A percentile compares a stretch with the other conserved stretches of the same genome.
Conservation (phyloP, 1,284 basidiomycete species). For the Cryptococcus hybrid region DNA sequence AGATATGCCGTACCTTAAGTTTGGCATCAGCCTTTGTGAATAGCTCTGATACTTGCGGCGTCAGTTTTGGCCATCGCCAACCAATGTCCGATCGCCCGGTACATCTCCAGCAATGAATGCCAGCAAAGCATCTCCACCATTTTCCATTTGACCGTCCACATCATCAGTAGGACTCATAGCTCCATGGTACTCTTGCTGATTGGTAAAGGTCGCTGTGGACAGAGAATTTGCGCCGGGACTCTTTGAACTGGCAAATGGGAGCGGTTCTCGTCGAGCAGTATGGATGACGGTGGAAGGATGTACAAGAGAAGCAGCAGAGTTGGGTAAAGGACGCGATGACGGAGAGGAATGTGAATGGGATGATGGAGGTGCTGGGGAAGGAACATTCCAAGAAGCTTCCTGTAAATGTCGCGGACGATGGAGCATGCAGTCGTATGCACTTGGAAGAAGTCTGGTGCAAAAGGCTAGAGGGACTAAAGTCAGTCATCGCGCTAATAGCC, state of each 20-base stretch:
- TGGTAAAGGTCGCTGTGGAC: constrained; percentile 7
- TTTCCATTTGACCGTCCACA: too few relatives aligned
- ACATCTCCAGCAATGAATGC: constrained; percentile 38
- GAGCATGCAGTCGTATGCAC: constrained; percentile 52
- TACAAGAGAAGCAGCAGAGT: constrained; percentile 11
- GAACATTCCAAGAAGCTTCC: constrained; percentile 38
- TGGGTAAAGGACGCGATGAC: not conserved
- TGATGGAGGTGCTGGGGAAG: not conserved
- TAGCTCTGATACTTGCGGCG: constrained; percentile 45
- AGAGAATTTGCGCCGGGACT: constrained; percentile 10
- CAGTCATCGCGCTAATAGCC: not conserved
- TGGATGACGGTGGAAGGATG: constrained; percentile 39
- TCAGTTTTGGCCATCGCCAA: constrained; percentile 48
- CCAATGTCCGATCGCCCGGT: constrained; percentile 28
- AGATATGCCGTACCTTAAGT: constrained; percentile 41
- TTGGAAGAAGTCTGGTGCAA: constrained; percentile 54
- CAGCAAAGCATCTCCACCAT: constrained; percentile 28
- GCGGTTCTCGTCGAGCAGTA: constrained; percentile 24
- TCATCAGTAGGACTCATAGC: not conserved
- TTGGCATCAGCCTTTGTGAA: constrained; percentile 50
- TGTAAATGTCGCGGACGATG: constrained; percentile 53
- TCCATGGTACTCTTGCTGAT: constrained; percentile 4
- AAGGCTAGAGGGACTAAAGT: constrained; percentile 43
- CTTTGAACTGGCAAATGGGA: constrained; percentile 5
- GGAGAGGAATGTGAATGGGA: not conserved